These are phyloP conservation scores for Colletotrichum nymphaeae DNA, from an alignment of 2,329 filamentous ascomycete species.

Conservation along the genomic window DNA sequence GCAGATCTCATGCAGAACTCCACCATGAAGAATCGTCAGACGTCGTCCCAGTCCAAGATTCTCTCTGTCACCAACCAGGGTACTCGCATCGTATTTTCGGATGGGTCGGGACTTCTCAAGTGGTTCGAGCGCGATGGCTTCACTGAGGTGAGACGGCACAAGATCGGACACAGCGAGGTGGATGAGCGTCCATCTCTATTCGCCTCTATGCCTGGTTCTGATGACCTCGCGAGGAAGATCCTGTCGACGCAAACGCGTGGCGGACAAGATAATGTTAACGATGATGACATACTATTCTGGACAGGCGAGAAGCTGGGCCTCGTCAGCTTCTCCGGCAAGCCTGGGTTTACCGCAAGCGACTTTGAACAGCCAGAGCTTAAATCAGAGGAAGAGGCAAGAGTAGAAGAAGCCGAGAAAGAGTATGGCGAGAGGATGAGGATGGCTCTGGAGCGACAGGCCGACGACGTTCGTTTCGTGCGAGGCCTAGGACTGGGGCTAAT, in stretches of 20 bases:
- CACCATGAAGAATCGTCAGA: slow-evolving; percentile 82
- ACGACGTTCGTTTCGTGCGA: slow-evolving; percentile 81
- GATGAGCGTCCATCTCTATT: slow-evolving; percentile 61
- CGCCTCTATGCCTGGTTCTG: slow-evolving; percentile 63
- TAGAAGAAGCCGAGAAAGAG: slow-evolving; percentile 65
- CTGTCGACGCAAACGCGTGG: slow-evolving; percentile 65
- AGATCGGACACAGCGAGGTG: slow-evolving; percentile 66
- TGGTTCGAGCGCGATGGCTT: slow-evolving; percentile 91
- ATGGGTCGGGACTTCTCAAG: slow-evolving; percentile 85
- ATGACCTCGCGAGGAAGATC: slow-evolving; percentile 85
- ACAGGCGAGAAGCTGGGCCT: slow-evolving; percentile 87
- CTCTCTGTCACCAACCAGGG: slow-evolving; percentile 86
- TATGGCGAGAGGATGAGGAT: slow-evolving; percentile 80
- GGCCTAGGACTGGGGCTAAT: slow-evolving; percentile 60
- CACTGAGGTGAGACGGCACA: slow-evolving; percentile 66
- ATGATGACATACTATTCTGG: slow-evolving; percentile 85
- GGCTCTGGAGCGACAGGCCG: slow-evolving; percentile 80
- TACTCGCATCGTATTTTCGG: slow-evolving; percentile 82
- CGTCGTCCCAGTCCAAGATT: slow-evolving; percentile 82
- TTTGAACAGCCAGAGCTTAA: slow-evolving; percentile 60
- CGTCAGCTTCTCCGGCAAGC: slow-evolving; percentile 68
- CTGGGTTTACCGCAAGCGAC: slow-evolving; percentile 60
- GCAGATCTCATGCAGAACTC: slow-evolving; percentile 52
- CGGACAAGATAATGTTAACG: slow-evolving; percentile 49
- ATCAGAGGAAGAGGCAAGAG: slow-evolving; percentile 58